A percentile compares a stretch with the other conserved stretches of the same genome.
These are phyloP conservation scores for Xylariaceae sp. DNA, from an alignment of 2,329 filamentous ascomycete genomes.

Conservation along the genomic window DNA sequence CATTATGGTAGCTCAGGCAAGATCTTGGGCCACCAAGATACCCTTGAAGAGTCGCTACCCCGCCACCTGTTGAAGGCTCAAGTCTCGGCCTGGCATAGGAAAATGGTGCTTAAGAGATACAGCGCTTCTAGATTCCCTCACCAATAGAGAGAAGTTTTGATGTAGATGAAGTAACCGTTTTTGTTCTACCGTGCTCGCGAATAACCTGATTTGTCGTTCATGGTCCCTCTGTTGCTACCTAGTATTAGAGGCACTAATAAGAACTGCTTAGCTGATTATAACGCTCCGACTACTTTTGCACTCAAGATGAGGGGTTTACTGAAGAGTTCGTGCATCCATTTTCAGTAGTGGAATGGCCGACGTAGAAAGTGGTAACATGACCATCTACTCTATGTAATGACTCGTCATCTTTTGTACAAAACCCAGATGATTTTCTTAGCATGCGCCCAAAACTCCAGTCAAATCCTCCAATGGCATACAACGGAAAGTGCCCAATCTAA, in stretches of 20 bases:
- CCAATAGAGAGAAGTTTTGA: constrained; percentile 28
- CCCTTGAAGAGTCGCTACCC: constrained; percentile 16
- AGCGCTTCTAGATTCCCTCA: constrained; percentile 26
- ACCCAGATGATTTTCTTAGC: not conserved
- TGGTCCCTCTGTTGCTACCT: not conserved
- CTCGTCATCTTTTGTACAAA: constrained; percentile 15
- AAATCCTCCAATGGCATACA: no score
- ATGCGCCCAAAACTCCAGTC: constrained; percentile 6
- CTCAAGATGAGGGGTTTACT: no score
- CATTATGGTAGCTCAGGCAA: constrained; percentile 18
- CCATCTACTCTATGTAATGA: constrained; percentile 3
- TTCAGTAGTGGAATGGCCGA: not conserved
- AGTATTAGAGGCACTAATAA: no score
- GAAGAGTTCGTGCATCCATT: no score
- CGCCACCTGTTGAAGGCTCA: constrained; percentile 14
- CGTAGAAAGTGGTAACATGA: not conserved
- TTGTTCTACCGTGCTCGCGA: not conserved
- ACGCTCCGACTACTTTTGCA: no score
- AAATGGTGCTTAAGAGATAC: constrained; percentile 22
- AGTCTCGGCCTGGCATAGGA: constrained; percentile 15
- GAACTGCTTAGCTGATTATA: not conserved
- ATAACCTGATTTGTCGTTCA: not conserved
- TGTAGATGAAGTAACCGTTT: constrained; percentile 20
- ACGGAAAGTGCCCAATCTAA: no score
- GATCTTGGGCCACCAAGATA: constrained; percentile 20